Evolutionary conservation across 2,329 filamentous ascomycete species (phyloP).

Genomic region (Microthyrium microscopicum): DNA sequence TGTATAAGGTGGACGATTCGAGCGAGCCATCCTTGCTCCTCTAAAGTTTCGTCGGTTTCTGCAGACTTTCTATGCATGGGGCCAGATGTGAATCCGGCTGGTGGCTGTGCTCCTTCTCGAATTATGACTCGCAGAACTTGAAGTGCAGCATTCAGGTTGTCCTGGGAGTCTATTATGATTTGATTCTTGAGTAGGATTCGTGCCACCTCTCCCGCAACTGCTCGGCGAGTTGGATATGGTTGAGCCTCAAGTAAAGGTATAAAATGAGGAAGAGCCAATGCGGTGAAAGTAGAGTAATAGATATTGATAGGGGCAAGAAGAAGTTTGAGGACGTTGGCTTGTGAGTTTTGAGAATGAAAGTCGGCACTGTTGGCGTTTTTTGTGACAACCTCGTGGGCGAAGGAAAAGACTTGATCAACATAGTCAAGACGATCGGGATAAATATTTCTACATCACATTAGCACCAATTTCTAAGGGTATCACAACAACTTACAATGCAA

Average conservation of each 20-base stretch:
- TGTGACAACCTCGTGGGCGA: slow-evolving; percentile 69
- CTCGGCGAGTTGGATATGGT: slow-evolving; percentile 78
- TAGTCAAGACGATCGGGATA: slow-evolving; percentile 89
- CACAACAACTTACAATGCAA: slow-evolving; percentile 48
- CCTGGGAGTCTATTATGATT: slow-evolving; percentile 58
- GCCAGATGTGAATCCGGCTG: slow-evolving; percentile 69
- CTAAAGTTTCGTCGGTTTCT: slow-evolving; percentile 93
- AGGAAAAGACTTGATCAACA: slow-evolving; percentile 82
- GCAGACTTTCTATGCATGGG: slow-evolving; percentile 54
- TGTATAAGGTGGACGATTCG: slow-evolving; percentile 79
- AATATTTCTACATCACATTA: slow-evolving; percentile 45
- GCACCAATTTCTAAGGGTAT: neutral
- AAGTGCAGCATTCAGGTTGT: slow-evolving; percentile 75
- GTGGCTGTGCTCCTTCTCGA: slow-evolving; percentile 70
- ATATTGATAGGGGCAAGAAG: slow-evolving; percentile 80
- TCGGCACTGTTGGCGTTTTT: slow-evolving; percentile 93
- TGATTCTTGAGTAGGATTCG: slow-evolving; percentile 68
- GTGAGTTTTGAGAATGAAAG: slow-evolving; percentile 70
- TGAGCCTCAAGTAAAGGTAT: slow-evolving; percentile 80
- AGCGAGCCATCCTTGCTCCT: slow-evolving; percentile 95
- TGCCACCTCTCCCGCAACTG: slow-evolving; percentile 78
- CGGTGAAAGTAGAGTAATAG: slow-evolving; percentile 92
- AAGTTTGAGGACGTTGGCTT: slow-evolving; percentile 76
- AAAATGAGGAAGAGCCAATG: slow-evolving; percentile 79
- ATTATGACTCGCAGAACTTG: slow-evolving; percentile 83